Evolutionary conservation across 345 rosid species (phyloP), one percentile per base, ranked within the genome.

Genomic region (Abelmoschus esculentus): DNA sequence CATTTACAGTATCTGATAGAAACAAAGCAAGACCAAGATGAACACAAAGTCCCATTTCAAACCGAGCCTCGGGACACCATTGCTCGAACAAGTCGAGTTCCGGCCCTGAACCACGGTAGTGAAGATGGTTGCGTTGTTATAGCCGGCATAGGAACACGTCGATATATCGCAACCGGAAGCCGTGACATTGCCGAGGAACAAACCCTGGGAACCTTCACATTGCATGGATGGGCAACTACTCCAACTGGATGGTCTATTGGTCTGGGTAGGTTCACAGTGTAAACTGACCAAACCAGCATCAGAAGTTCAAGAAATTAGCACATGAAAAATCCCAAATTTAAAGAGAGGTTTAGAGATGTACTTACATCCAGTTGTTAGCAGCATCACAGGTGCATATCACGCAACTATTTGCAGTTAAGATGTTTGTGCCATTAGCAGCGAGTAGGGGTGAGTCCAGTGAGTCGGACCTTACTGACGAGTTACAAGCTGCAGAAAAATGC

Each of bases 61-160:
- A 31, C 72, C 70, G 5, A 75, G 73, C 18, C 68, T 83, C 31
- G 83, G 69, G 31, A 82, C 84, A 69, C 47, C 56, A 19, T 70
- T 73, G 66, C 13, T 72, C 13, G 84, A 42, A 59, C 91, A 86
- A 42, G 83, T 77, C 1, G 86, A 61, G 14, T 44, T 52, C 31
- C 84, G 79, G 42, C 42, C 9, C 42, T 38, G 42, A 53, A 66
- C 54, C 14, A 74, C 79, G 14, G 63, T 63, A 7, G 93, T 79
- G 55, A 80, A 40, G 78, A 96, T 84, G 68, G 68, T 70, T 71
- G 78, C 72, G 56, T 54, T 74, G 5, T 66, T 60, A 78, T 75
- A 90, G 47, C 98, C 98, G 62, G 92, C 83, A 58, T 96, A 96
- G 46, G 85, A 70, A 47, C 98, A 92, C 19, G 84, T 65, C 13